Base-by-base conservation (phyloP, 768 basidiomycete genomes). In the Leccinum longicurvipes region DNA sequence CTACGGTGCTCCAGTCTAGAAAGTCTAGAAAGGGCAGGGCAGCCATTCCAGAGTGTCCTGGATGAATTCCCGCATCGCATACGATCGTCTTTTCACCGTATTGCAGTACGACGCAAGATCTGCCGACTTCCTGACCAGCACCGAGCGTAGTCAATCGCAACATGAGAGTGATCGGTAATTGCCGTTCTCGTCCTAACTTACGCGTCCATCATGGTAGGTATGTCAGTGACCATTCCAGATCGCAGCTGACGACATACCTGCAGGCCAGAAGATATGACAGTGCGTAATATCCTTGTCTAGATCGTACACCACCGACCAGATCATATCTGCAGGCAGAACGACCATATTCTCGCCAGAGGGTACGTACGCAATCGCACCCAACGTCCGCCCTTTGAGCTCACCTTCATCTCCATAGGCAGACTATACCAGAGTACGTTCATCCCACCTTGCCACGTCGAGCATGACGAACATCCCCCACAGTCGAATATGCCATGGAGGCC, bases 261-360 rank as follows among this genome's bases (percentile, higher is more conserved):
- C 56, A 73, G 93, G 91, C 93, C 65, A 86, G 93, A 82, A 82
- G 93, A 78, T 96, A 96, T 73, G 93, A 96, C 72, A 95, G 93
- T 95, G 73, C 76, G 91, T 78, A 36, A 55, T n/a, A 32, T 45
- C 25, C 57, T 23, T 36, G 25, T 58, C 49, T 8, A 17, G 19
- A 47, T 51, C 58, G 47, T 59, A 54, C 55, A 56, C 56, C 32
- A 55, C 61, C 62, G 60, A 62, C 62, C 34, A 67, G 51, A 58
- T 52, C 55, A 67, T 19, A 41, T 65, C 67, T 70, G 66, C 74
- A 91, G 87, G 87, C 76, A 87, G 93, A 64, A 99, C 95, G 63
- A 98, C 96, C 58, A 98, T 97, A 77, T 98, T 98, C 84, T 98
- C 95, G 51, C 96, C 96, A 31, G 96, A 99, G 76, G 96, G 96